Conservation (phyloP, 2,329 filamentous ascomycete species). For the Paracorniculantispora psalliotae region DNA sequence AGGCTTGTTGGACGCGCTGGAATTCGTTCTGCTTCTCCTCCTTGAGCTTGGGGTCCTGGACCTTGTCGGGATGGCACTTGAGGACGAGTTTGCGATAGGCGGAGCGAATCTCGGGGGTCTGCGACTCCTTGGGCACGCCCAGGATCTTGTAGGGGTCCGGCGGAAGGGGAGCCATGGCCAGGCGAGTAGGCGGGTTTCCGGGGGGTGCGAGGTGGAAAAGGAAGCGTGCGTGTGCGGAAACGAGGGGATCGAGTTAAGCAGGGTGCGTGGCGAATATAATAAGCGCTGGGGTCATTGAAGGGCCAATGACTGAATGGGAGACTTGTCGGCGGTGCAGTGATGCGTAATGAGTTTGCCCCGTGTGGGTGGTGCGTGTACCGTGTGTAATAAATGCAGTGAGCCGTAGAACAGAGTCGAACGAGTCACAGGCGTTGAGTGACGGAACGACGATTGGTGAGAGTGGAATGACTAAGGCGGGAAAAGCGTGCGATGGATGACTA, state of each 20-base stretch:
- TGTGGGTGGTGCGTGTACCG: not conserved
- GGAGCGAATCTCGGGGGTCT: slow-evolving; percentile 65
- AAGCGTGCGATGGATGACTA: not conserved
- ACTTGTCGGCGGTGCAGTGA: not conserved
- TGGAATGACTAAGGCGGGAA: not conserved
- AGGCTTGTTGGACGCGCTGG: slow-evolving; percentile 86
- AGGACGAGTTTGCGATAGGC: slow-evolving; percentile 83
- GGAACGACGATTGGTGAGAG: not conserved
- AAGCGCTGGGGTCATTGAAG: slow-evolving; percentile 2
- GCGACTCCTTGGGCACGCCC: slow-evolving; percentile 67
- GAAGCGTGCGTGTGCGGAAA: slow-evolving; percentile 16
- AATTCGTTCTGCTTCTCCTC: slow-evolving; percentile 80
- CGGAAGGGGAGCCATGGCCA: slow-evolving; percentile 46
- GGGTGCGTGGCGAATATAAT: not conserved
- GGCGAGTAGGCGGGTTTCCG: no score
- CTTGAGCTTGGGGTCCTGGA: slow-evolving; percentile 72
- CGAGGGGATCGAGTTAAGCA: not conserved
- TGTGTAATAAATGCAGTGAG: not conserved
- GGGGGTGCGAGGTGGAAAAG: slow-evolving; percentile 17
- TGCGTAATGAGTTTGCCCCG: not conserved
- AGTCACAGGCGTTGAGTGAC: slow-evolving; percentile 2
- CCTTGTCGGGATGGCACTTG: slow-evolving; percentile 88
- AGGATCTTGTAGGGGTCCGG: slow-evolving; percentile 77
- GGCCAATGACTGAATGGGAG: not conserved
- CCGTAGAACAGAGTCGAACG: slow-evolving; percentile 1